Base-by-base conservation (phyloP, 768 basidiomycete species). In the Rubroboletus pulcherrimus region DNA sequence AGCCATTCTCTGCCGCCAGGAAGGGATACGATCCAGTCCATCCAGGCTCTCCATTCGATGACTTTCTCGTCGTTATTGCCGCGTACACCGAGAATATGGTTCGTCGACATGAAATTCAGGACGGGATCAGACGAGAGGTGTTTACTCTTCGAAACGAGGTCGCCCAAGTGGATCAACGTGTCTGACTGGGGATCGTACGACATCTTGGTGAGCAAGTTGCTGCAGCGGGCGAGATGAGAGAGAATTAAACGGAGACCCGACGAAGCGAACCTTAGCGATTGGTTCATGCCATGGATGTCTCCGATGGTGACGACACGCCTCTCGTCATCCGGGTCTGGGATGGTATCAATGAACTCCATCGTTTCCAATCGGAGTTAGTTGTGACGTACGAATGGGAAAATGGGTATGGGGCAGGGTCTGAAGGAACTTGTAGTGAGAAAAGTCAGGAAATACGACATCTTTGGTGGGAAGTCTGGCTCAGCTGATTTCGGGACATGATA, bases 61-160 rank as follows among this genome's bases (percentile, higher is more conserved):
- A 94, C 83, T 58, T 80, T 80, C 71, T 98, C 93, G 73, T 98
- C 95, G 66, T 98, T 92, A 68, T 98, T 98, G 0, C 96, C 95
- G 31, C 95, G 83, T 4, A 97, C 92, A 15, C 93, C 93, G 24
- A 79, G 79, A 41, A 92, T 76, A 49, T 83, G 81, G 63, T 86
- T 68, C 9, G 73, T 64, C 3, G 84, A 72, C 78, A 97, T 78
- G 69, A 81, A 91, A 7, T 75, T 70, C 9, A 96, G 72, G 19
- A 89, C 77, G 7, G 80, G 75, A 55, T 86, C 69, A 0, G 89
- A 87, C n/a, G 80, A 78, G 35, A 78, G 59, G n/a, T 59, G 30
- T 51, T 80, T 78, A 0, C 78, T 68, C 70, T 89, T 95, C 21
- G 88, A 76, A 17, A 91, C 63, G 15, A 95, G 75, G 69, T 98